Evolutionary conservation across 202 grass and related monocot genomes (phyloP).

Genomic region (Hordeum pubiflorum): DNA sequence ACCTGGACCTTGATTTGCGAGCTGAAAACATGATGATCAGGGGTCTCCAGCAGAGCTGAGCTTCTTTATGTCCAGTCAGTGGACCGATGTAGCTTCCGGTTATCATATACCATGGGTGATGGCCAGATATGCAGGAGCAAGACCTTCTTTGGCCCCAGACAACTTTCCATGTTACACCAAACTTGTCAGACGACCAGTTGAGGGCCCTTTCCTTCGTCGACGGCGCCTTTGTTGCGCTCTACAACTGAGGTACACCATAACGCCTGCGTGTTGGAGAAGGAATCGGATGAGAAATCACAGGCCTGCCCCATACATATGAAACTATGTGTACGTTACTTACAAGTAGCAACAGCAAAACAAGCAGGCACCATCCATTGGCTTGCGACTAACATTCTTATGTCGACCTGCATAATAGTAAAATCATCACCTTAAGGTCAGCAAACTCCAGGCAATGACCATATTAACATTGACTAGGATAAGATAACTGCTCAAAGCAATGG

Average conservation of each 20-base stretch:
- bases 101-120: not conserved
- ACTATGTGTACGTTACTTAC: slow-evolving; percentile 46
- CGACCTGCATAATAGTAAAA: slow-evolving; percentile 41
- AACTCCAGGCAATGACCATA: not conserved
- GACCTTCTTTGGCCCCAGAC: not conserved
- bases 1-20: not conserved
- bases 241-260: slow-evolving; percentile 75
- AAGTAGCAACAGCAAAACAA: slow-evolving; percentile 50
- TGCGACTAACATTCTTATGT: not conserved
- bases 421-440: not conserved
- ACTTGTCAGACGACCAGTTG: slow-evolving; percentile 51
- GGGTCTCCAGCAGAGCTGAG: not conserved
- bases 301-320: not conserved
- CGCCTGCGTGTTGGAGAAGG: slow-evolving; percentile 38
- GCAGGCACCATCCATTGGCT: slow-evolving; percentile 82
- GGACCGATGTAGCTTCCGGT: not conserved
- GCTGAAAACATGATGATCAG: not conserved
- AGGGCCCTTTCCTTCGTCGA: slow-evolving; percentile 56
- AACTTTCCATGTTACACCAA: slow-evolving; percentile 29
- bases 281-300: slow-evolving; percentile 5
- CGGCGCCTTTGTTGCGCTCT: slow-evolving; percentile 69
- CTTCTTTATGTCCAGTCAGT: not conserved
- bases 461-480: not conserved
- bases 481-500: not conserved
- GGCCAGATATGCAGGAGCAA: not conserved